A percentile compares a stretch with the other conserved stretches of the same genome.
Conservation (phyloP, 169 alveolate species). For the Eimeria sp. region DNA sequence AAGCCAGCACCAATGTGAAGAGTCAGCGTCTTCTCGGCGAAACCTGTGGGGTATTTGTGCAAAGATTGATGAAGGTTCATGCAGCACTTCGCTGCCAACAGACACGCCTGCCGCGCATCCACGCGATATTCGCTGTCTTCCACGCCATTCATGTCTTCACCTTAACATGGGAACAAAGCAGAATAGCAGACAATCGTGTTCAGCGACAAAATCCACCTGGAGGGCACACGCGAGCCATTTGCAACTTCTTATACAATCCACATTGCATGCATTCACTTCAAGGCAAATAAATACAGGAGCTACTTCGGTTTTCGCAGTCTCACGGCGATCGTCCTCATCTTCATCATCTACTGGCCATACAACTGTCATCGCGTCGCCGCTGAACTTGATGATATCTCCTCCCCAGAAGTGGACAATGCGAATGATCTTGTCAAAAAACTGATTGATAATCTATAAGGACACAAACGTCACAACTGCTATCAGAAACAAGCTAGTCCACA, state of each 20-base stretch:
- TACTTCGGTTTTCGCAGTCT: not conserved
- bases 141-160: constrained; percentile 9
- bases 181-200: too few relatives aligned
- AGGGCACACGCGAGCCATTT: not conserved
- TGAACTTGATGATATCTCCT: constrained; percentile 92
- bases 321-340: constrained; percentile 16
- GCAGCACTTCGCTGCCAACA: constrained; percentile 88
- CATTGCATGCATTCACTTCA: not conserved
- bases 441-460: constrained; percentile 83
- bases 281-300: not conserved
- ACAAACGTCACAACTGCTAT: not conserved
- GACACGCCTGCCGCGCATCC: constrained; percentile 82
- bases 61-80: constrained; percentile 88
- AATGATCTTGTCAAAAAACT: constrained; percentile 86
- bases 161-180: constrained; percentile 20
- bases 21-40: constrained; percentile 83
- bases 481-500: not conserved
- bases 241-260: not conserved
- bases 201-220: not conserved
- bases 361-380: constrained; percentile 91
- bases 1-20: constrained; percentile 90
- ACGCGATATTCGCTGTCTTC: constrained; percentile 66
- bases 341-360: constrained; percentile 94
- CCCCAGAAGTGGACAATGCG: constrained; percentile 89
- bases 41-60: constrained; percentile 86